These are phyloP conservation scores for Ogataea kodamae DNA, from an alignment of 805 yeast genomes.

Conservation along the genomic window DNA sequence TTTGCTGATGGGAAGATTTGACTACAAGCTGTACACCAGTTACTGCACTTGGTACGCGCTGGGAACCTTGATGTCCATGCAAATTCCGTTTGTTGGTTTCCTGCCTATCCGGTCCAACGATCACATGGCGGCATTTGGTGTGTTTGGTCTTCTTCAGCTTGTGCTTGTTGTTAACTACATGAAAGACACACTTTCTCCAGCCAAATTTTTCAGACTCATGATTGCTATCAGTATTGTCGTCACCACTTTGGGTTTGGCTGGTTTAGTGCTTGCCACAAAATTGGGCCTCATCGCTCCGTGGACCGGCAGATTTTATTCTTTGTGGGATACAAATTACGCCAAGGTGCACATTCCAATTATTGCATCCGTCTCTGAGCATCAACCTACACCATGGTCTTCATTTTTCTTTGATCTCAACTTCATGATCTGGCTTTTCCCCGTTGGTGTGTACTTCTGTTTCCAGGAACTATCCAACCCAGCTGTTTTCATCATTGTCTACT, in stretches of 20 bases:
- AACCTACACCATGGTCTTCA: slow-evolving; percentile 99
- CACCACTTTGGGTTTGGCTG: slow-evolving; percentile 61
- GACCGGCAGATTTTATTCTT: slow-evolving; percentile 98
- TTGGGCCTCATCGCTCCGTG: slow-evolving; percentile 97
- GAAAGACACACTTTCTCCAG: slow-evolving; percentile 64
- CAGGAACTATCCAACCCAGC: slow-evolving; percentile 89
- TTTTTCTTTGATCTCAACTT: slow-evolving; percentile 92
- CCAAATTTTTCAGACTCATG: slow-evolving; percentile 69
- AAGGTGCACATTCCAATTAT: slow-evolving; percentile 97
- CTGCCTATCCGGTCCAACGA: slow-evolving; percentile 95
- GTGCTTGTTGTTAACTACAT: slow-evolving; percentile 83
- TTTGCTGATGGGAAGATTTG: slow-evolving; percentile 91
- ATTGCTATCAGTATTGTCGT: slow-evolving; percentile 55
- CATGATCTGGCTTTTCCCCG: slow-evolving; percentile 97
- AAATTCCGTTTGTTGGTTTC: slow-evolving; percentile 97
- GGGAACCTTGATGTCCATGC: slow-evolving; percentile 99
- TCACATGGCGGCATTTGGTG: slow-evolving; percentile 98
- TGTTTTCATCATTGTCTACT: slow-evolving; percentile 85
- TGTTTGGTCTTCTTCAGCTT: slow-evolving; percentile 90
- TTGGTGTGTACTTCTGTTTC: slow-evolving; percentile 88
- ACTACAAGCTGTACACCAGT: slow-evolving; percentile 76
- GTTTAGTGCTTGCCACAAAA: slow-evolving; percentile 75
- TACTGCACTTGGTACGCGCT: slow-evolving; percentile 96
- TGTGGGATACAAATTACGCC: slow-evolving; percentile 98
- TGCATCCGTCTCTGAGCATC: slow-evolving; percentile 98